phyloP scores from a whole-genome alignment of 1,139 yeast genomes.

The Yamadazyma atmosphaerica region DNA sequence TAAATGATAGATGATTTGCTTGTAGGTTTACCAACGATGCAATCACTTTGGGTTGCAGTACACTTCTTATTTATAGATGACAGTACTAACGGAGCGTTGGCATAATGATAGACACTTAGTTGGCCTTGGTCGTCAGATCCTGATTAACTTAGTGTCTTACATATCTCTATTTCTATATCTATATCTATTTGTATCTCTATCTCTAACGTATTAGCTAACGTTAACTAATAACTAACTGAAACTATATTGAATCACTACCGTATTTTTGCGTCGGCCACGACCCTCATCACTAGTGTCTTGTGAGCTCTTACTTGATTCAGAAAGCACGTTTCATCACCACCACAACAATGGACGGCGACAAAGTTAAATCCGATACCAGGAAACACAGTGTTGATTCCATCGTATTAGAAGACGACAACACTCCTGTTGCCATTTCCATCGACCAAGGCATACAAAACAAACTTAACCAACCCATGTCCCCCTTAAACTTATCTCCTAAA shows the following conservation, averaged over 20 bases:
- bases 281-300: background rate
- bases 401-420: background rate
- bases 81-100: conserved; percentile 72
- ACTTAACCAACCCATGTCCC: conserved; percentile 33
- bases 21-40: conserved; percentile 50
- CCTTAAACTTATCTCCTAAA: conserved; percentile 21
- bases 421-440: conserved; percentile 7
- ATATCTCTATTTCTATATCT: background rate
- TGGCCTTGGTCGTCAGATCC: background rate
- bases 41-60: conserved; percentile 59
- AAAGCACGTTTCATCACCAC: background rate
- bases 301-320: background rate
- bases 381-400: background rate
- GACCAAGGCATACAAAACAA: conserved; percentile 13
- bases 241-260: too few relatives aligned
- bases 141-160: background rate
- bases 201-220: too few relatives aligned
- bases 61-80: conserved; percentile 31
- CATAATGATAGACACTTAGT: conserved; percentile 20
- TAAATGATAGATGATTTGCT: conserved; percentile 1
- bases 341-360: background rate
- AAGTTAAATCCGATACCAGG: background rate
- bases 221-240: too few relatives aligned
- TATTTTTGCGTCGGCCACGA: too few relatives aligned
- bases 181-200: too few relatives aligned